Evolutionary conservation across 805 yeast species (phyloP).

Genomic region (Lipomyces japonicus): DNA sequence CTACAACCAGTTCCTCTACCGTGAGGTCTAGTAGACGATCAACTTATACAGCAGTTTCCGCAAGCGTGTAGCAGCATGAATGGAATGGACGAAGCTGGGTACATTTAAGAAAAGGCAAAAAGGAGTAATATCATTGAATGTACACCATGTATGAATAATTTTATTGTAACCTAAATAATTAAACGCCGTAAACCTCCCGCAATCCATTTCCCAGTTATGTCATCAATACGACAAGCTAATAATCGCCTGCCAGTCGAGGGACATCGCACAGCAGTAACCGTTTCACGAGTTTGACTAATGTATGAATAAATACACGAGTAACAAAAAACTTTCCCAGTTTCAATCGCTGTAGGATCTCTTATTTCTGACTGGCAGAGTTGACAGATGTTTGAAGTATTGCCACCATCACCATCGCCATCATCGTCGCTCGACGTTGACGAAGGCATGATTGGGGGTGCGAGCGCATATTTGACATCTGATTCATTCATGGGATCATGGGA

Average conservation of each 20-base stretch:
- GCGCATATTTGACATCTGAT: slow-evolving; percentile 32
- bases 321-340: slow-evolving; percentile 88
- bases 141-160: neutral
- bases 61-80: too few species aligned
- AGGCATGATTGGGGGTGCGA: slow-evolving; percentile 19
- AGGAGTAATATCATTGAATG: too few species aligned
- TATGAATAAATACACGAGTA: slow-evolving; percentile 76
- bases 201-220: slow-evolving; percentile 61
- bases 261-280: slow-evolving; percentile 62
- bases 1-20: too few species aligned
- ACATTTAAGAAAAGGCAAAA: too few species aligned
- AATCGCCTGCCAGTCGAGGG: slow-evolving; percentile 75
- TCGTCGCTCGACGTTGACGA: neutral
- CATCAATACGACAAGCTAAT: slow-evolving; percentile 65
- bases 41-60: too few species aligned
- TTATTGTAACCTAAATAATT: slow-evolving; percentile 46
- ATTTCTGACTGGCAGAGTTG: slow-evolving; percentile 65
- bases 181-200: slow-evolving; percentile 65
- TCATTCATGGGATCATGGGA: neutral
- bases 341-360: slow-evolving; percentile 78
- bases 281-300: slow-evolving; percentile 44
- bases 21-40: too few species aligned
- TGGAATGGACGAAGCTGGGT: too few species aligned
- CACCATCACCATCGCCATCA: slow-evolving; percentile 16
- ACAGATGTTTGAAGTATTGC: slow-evolving; percentile 42